Percentiles rank a stretch among this genome's conserved stretches.
Conservation (phyloP, 2,329 filamentous ascomycete species). For the Botrytis hyacinthi region DNA sequence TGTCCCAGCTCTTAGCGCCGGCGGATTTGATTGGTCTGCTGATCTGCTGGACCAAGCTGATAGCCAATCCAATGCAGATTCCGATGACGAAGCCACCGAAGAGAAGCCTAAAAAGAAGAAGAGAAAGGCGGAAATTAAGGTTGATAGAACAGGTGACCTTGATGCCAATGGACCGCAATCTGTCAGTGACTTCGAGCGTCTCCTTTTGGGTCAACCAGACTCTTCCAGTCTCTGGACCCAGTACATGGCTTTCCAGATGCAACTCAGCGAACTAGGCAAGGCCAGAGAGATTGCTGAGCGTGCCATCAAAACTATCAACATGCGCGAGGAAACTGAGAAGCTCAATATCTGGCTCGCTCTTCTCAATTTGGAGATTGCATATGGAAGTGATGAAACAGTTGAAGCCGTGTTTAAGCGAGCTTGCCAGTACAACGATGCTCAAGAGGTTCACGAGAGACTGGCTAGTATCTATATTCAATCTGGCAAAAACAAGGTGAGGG, state of each 20-base stretch:
- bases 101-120: slow-evolving; percentile 61
- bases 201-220: slow-evolving; percentile 87
- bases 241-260: slow-evolving; percentile 98
- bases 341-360: slow-evolving; percentile 93
- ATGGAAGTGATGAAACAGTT: slow-evolving; percentile 77
- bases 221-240: slow-evolving; percentile 92
- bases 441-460: slow-evolving; percentile 84
- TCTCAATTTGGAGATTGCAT: slow-evolving; percentile 90
- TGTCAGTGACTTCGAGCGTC: slow-evolving; percentile 86
- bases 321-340: slow-evolving; percentile 88
- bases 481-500: slow-evolving; percentile 73
- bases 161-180: slow-evolving; percentile 87
- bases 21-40: slow-evolving; percentile 86
- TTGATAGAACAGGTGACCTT: slow-evolving; percentile 89
- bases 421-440: slow-evolving; percentile 88
- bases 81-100: slow-evolving; percentile 43
- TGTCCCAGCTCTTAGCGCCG: slow-evolving; percentile 60
- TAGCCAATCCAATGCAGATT: slow-evolving; percentile 45
- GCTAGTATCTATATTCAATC: slow-evolving; percentile 95
- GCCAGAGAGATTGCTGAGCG: slow-evolving; percentile 88
- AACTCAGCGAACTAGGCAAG: slow-evolving; percentile 83
- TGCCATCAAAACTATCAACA: slow-evolving; percentile 86
- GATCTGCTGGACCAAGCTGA: slow-evolving; percentile 58
- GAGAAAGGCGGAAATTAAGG: slow-evolving; percentile 72
- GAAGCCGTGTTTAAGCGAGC: slow-evolving; percentile 88